Evolutionary conservation across 2,329 filamentous ascomycete species (phyloP).

Genomic region (Dactylella cylindrospora): DNA sequence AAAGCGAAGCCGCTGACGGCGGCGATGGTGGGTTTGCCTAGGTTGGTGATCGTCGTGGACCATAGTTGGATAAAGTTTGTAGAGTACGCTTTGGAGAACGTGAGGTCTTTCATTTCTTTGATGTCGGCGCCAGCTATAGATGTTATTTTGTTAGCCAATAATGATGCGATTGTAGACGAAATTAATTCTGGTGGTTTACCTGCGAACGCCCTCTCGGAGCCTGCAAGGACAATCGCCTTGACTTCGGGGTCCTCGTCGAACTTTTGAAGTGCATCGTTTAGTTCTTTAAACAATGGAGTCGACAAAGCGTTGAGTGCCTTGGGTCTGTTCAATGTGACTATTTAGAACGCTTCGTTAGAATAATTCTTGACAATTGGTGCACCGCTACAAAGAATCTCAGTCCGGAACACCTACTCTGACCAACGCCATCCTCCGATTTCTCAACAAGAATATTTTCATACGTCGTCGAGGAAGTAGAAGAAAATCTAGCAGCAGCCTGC

Average conservation of each 20-base stretch:
- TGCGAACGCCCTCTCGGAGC: conserved; percentile 85
- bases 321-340: conserved; percentile 89
- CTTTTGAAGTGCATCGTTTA: conserved; percentile 73
- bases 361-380: conserved; percentile 4
- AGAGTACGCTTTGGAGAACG: conserved; percentile 83
- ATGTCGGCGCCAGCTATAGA: conserved; percentile 82
- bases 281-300: conserved; percentile 84
- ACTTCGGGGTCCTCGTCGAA: conserved; percentile 71
- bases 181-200: conserved; percentile 50
- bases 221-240: conserved; percentile 79
- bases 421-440: conserved; percentile 82
- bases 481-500: too few species aligned
- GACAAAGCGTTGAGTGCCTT: conserved; percentile 93
- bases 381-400: too few species aligned
- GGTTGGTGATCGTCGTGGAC: conserved; percentile 77
- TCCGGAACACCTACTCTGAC: conserved; percentile 83
- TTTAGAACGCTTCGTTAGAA: conserved; percentile 1
- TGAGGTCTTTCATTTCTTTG: conserved; percentile 95
- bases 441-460: conserved; percentile 85
- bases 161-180: not conserved
- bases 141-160: not conserved
- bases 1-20: conserved; percentile 94
- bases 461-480: conserved; percentile 52
- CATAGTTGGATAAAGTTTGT: conserved; percentile 92
- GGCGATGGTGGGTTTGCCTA: conserved; percentile 92